A percentile compares a stretch with the other conserved stretches of the same genome.
Evolutionary conservation across 192 early-diverging fungal genomes (phyloP).

Genomic region (Coemansia sp.): DNA sequence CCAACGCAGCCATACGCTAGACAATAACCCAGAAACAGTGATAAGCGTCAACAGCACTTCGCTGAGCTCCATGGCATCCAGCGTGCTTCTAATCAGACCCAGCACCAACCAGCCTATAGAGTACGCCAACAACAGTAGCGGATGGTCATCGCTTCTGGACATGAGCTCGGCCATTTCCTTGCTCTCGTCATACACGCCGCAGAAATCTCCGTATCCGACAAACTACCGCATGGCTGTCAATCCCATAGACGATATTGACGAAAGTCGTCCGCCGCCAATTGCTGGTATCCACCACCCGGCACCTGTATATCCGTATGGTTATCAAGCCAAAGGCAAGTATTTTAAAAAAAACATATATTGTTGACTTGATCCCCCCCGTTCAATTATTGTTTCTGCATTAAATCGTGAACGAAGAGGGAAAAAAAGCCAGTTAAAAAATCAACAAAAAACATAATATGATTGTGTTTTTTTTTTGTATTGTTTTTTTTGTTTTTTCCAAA

Average conservation of each 20-base stretch:
- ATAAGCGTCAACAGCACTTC: conserved; percentile 10
- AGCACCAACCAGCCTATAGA: background rate
- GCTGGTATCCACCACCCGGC: background rate
- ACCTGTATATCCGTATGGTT: background rate
- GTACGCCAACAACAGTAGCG: conserved; percentile 29
- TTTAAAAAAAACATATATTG: background rate
- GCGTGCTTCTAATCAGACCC: conserved; percentile 14
- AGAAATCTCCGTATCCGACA: background rate
- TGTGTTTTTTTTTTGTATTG: background rate
- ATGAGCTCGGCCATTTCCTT: conserved; percentile 29
- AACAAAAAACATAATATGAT: background rate
- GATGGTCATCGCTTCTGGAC: conserved; percentile 42
- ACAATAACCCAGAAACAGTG: background rate
- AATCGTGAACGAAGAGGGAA: too few species aligned
- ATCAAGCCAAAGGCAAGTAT: background rate
- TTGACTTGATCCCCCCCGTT: too few species aligned
- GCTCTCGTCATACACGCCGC: conserved; percentile 39
- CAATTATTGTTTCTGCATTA: background rate
- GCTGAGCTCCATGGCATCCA: conserved; percentile 24
- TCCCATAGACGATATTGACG: conserved; percentile 32
- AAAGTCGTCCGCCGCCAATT: conserved; percentile 1
- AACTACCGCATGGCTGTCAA: background rate
- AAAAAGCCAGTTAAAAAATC: background rate
- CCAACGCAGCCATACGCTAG: conserved; percentile 2
- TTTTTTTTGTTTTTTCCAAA: conserved; percentile 2